Evolutionary conservation across 768 basidiomycete genomes (phyloP).

Genomic region (Clitopilus passeckerianus): DNA sequence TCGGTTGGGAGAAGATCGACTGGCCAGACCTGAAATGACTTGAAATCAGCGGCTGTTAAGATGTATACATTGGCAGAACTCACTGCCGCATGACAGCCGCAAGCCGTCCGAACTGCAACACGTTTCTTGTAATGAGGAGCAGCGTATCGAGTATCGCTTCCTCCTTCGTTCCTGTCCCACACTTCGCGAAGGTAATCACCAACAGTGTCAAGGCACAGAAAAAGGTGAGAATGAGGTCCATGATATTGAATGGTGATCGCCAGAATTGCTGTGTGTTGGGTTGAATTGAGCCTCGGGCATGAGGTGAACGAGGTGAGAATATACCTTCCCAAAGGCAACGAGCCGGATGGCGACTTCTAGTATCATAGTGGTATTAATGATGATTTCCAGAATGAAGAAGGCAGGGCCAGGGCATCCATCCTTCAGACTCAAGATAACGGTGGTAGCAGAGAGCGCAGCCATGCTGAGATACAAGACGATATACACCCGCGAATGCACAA

Average conservation of each 20-base stretch:
- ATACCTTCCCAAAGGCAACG: slow-evolving; percentile 87
- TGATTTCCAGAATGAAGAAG: slow-evolving; percentile 86
- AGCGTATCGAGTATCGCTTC: slow-evolving; percentile 94
- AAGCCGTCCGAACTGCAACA: slow-evolving; percentile 87
- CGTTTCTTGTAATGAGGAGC: slow-evolving; percentile 86
- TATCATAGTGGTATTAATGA: slow-evolving; percentile 91
- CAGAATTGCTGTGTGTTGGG: slow-evolving; percentile 83
- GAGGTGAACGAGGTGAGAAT: slow-evolving; percentile 20
- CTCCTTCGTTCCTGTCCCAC: slow-evolving; percentile 77
- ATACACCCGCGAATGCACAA: slow-evolving; percentile 84
- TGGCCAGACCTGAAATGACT: slow-evolving; percentile 63
- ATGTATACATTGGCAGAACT: slow-evolving; percentile 23
- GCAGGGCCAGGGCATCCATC: slow-evolving; percentile 84
- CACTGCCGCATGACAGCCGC: slow-evolving; percentile 94
- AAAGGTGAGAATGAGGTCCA: slow-evolving; percentile 82
- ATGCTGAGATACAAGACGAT: slow-evolving; percentile 86
- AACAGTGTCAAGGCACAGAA: slow-evolving; percentile 90
- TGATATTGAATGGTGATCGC: slow-evolving; percentile 88
- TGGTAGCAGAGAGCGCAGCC: slow-evolving; percentile 83
- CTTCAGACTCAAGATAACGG: slow-evolving; percentile 76
- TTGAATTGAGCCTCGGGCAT: slow-evolving; percentile 1
- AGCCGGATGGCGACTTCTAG: slow-evolving; percentile 89
- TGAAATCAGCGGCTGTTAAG: neutral
- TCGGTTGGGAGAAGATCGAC: slow-evolving; percentile 83
- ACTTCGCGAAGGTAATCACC: slow-evolving; percentile 84